phyloP scores from a whole-genome alignment of 78 protist species.

The Dictyostelium brefeldianum region DNA sequence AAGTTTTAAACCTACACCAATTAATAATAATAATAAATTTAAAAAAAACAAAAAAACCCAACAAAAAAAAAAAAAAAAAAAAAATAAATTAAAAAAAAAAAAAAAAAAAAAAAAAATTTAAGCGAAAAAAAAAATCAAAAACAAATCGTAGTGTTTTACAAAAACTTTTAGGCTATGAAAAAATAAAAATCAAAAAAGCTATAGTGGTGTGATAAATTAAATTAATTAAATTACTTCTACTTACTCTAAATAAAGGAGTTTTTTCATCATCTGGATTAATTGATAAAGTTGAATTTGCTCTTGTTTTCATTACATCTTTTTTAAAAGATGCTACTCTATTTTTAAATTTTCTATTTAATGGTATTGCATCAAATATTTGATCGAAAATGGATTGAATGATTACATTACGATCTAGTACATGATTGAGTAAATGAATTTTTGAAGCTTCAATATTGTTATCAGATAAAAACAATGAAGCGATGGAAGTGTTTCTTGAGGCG shows the following conservation, averaged over 20 bases:
- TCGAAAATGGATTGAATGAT: constrained; percentile 40
- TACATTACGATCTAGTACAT: constrained; percentile 25
- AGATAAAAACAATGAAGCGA: constrained; percentile 18
- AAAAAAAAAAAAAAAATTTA: too few species aligned
- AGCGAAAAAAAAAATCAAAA: neutral
- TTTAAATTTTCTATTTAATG: constrained; percentile 55
- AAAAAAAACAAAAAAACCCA: neutral
- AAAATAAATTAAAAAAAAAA: too few species aligned
- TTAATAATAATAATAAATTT: too few species aligned
- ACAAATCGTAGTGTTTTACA: neutral
- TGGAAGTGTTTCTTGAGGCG: constrained; percentile 1
- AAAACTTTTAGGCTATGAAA: neutral
- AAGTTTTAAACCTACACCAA: too few species aligned
- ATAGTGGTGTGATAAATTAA: neutral
- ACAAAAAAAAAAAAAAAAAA: constrained; percentile 3
- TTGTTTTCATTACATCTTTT: constrained; percentile 39
- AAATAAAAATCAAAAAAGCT: neutral
- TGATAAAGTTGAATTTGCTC: constrained; percentile 43
- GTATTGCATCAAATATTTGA: constrained; percentile 23
- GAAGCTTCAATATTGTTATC: constrained; percentile 42
- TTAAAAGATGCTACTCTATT: constrained; percentile 25
- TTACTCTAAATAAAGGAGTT: constrained; percentile 64
- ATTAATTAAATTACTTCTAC: neutral
- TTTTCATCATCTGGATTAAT: constrained; percentile 40
- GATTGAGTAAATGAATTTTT: constrained; percentile 32